Evolutionary conservation across 306 rosid species (phyloP).

Genomic region (Lagenaria siceraria): DNA sequence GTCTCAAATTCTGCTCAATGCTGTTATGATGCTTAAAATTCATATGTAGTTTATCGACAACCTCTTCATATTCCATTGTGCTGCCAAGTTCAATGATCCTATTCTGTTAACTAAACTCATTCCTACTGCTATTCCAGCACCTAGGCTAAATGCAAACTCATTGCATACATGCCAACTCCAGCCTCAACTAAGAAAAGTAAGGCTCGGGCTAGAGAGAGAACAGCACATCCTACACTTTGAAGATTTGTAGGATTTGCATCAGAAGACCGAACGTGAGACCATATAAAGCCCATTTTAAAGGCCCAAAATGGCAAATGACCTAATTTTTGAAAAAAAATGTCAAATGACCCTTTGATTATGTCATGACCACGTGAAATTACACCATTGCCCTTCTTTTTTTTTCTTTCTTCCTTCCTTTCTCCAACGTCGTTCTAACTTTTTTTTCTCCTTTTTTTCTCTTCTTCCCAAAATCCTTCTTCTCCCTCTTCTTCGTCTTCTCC

Average conservation of each 20-base stretch:
- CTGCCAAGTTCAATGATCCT: background rate
- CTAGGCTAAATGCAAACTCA: background rate
- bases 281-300: too few relatives aligned
- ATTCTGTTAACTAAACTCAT: background rate
- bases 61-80: background rate
- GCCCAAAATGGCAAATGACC: too few relatives aligned
- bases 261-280: background rate
- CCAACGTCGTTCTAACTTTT: too few relatives aligned
- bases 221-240: background rate
- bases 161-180: background rate
- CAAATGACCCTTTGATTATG: too few relatives aligned
- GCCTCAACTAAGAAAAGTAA: background rate
- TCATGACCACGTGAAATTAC: too few relatives aligned
- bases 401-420: too few relatives aligned
- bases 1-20: background rate
- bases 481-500: too few relatives aligned
- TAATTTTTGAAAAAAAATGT: too few relatives aligned
- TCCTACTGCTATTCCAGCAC: background rate
- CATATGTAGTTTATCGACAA: background rate
- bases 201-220: background rate
- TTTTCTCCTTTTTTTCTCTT: too few relatives aligned
- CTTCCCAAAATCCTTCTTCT: too few relatives aligned
- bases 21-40: background rate
- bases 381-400: too few relatives aligned
- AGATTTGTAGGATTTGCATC: background rate